A percentile compares a stretch with the other conserved stretches of the same genome.
phyloP scores from a whole-genome alignment of 371 early-diverging fungal species.

The Mortierella sp. region DNA sequence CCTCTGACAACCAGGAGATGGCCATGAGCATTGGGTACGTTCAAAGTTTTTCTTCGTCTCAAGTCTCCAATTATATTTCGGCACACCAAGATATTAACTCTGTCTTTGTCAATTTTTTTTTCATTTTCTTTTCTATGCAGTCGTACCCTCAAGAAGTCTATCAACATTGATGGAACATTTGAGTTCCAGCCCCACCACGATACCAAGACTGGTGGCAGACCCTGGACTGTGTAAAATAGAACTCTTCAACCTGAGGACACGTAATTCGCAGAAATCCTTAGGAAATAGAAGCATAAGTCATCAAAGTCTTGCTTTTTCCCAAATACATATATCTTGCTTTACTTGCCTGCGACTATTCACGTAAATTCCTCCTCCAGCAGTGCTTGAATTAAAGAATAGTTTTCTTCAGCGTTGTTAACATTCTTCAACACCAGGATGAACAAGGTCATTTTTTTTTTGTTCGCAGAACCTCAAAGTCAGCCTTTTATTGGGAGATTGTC shows the following conservation, averaged over 20 bases:
- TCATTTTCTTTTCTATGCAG: constrained; percentile 6
- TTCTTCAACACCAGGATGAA: not conserved
- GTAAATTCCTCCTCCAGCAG: too few species aligned
- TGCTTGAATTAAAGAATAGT: too few species aligned
- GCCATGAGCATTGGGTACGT: constrained; percentile 75
- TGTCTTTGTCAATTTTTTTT: too few species aligned
- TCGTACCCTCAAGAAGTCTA: constrained; percentile 31
- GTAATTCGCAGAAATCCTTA: too few species aligned
- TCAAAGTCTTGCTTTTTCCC: too few species aligned
- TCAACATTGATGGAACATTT: constrained; percentile 28
- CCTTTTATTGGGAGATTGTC: constrained; percentile 48
- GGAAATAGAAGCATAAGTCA: too few species aligned
- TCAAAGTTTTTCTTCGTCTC: not conserved
- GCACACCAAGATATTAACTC: too few species aligned
- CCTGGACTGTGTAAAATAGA: constrained; percentile 39
- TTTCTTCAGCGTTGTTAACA: too few species aligned
- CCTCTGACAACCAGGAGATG: constrained; percentile 73
- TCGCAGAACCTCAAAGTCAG: constrained; percentile 46
- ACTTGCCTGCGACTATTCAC: too few species aligned
- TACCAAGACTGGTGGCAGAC: constrained; percentile 39
- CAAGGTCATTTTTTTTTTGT: not conserved
- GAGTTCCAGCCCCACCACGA: constrained; percentile 58
- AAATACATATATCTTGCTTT: too few species aligned
- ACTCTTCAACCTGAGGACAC: not conserved
- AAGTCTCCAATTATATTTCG: too few species aligned